Percentiles rank a stretch among this genome's conserved stretches.
Conservation (phyloP, 2,329 filamentous ascomycete species). For the Penicillium sp. region DNA sequence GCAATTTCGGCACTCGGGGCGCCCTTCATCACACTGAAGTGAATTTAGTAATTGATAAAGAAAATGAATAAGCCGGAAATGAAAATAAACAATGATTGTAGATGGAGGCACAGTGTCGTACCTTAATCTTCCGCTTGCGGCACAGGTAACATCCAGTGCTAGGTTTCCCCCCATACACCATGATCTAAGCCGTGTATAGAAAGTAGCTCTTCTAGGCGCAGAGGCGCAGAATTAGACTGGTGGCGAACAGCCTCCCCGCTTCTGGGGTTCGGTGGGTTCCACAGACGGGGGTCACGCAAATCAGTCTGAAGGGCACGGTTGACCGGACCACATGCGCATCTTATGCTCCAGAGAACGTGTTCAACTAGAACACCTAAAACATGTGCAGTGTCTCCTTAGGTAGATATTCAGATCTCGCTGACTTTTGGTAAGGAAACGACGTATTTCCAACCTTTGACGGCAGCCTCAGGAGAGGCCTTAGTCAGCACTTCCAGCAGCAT, state of each 20-base stretch:
- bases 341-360: neutral
- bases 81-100: neutral
- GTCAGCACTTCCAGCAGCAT: neutral
- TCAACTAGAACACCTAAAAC: neutral
- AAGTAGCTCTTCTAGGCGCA: neutral
- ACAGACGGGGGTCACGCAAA: neutral
- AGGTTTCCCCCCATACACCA: conserved; percentile 44
- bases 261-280: neutral
- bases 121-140: conserved; percentile 43
- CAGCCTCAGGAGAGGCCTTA: neutral
- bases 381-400: neutral
- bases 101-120: conserved; percentile 20
- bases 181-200: conserved; percentile 11
- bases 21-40: conserved; percentile 37
- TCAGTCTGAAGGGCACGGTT: neutral
- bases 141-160: conserved; percentile 43
- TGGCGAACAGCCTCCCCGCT: neutral
- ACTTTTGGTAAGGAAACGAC: neutral
- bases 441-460: neutral
- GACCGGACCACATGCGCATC: neutral
- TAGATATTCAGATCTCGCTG: neutral
- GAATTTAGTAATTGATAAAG: neutral
- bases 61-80: neutral
- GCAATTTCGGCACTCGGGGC: conserved; percentile 39
- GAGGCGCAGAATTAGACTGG: neutral